Conservation (phyloP, 2,329 filamentous ascomycete species). For the Leptosphaerulina australis region DNA sequence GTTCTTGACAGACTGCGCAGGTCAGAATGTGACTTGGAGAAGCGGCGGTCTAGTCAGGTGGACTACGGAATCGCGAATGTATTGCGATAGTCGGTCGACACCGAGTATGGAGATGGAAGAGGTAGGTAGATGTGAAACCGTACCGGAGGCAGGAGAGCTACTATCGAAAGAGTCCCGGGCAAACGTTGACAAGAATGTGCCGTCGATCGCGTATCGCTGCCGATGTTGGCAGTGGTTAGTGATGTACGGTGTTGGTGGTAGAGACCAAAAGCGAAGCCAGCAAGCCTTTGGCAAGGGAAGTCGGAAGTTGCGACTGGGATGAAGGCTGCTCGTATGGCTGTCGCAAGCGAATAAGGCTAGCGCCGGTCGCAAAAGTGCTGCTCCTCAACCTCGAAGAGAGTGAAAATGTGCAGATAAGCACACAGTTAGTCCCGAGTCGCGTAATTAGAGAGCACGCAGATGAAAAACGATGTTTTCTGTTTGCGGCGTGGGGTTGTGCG, state of each 20-base stretch:
- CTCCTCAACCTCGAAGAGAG: constrained; percentile 37
- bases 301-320: constrained; percentile 30
- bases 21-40: constrained; percentile 41
- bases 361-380: constrained; percentile 36
- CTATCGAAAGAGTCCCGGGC: constrained; percentile 97
- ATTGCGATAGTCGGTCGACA: constrained; percentile 43
- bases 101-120: constrained; percentile 25
- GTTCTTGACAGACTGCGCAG: constrained; percentile 44
- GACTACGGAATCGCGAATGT: constrained; percentile 40
- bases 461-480: constrained; percentile 31
- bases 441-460: constrained; percentile 43
- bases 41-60: constrained; percentile 36
- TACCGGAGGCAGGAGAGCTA: constrained; percentile 83
- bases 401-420: constrained; percentile 36
- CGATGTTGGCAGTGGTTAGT: constrained; percentile 33
- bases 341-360: constrained; percentile 39
- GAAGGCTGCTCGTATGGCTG: constrained; percentile 38
- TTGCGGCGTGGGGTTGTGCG: constrained; percentile 37
- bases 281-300: constrained; percentile 48
- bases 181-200: constrained; percentile 53
- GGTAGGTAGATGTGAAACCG: constrained; percentile 39
- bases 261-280: constrained; percentile 52
- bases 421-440: constrained; percentile 29
- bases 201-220: constrained; percentile 32
- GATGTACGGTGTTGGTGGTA: constrained; percentile 30